Evolutionary conservation across 139 green algal genomes (phyloP), one percentile per base, ranked within the genome.

Genomic region (Micromonas commoda): DNA sequence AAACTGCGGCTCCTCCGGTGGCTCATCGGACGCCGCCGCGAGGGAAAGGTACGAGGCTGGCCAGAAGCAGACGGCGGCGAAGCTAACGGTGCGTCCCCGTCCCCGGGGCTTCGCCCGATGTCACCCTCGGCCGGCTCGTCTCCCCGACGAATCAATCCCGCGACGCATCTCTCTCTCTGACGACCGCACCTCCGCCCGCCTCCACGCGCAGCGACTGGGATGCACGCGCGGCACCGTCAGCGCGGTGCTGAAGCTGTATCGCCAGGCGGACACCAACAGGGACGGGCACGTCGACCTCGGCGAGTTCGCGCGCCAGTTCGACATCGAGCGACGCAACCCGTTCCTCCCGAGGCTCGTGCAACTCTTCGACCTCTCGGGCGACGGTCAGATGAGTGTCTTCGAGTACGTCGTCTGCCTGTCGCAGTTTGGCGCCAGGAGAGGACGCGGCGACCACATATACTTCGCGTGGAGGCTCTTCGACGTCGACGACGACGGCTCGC

Each of bases 401-500:
- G 64, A 71, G 33, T 71, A 52, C 64, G 64, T 71, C 29, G 13
- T 71, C 26, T 71, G 64, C 64, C 64, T 71, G n/a, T 26, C 64
- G 64, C 64, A 71, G 28, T 71, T 71, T 29, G 26, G 21, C 64
- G 64, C 26, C 4, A 57, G 16, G 9, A 57, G 16, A 16, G 16
- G 16, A 16, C 45, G 16, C 9, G 16, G 45, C 45, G 45, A 57
- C 9, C 64, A 71, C 64, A 3, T 71, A 13, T 71, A 71, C 64
- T 71, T 71, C 29, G n/a, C 64, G 28, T 71, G 64, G 64, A 26
- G 64, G 28, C 64, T 71, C 3, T 71, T 71, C 64, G 64, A 71
- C 33, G 13, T n/a, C 28, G 64, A 71, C 29, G 64, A 71, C 64
- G 20, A 3, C 3, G 64, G 64, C 5, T 35, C 64, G 28, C 4